Conservation (phyloP, 352 stramenopile species). For the Globisporangium canariense region DNA sequence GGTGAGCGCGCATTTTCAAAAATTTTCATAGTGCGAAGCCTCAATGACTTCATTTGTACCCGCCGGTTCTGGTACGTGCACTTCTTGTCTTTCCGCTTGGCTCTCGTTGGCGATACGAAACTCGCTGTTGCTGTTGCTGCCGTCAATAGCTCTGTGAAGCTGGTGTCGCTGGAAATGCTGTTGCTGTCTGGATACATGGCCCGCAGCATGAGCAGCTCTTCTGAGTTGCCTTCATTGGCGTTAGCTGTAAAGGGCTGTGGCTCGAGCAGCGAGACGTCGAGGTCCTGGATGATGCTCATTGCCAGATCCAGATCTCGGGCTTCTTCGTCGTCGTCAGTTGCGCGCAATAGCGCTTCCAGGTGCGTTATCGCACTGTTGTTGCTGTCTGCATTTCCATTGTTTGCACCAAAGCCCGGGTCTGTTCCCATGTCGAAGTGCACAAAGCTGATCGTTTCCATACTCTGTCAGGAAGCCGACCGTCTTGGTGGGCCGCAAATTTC, state of each 20-base stretch:
- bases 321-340: constrained; percentile 4
- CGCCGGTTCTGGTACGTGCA: constrained; percentile 19
- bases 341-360: not conserved
- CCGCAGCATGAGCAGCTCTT: constrained; percentile 6
- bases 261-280: constrained; percentile 14
- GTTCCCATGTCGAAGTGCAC: not conserved
- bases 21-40: too few species aligned
- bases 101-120: not conserved
- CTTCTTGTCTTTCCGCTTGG: constrained; percentile 9
- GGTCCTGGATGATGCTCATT: constrained; percentile 17
- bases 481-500: too few species aligned
- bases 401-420: not conserved
- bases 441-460: constrained; percentile 11
- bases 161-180: not conserved
- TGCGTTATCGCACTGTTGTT: not conserved
- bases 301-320: constrained; percentile 14
- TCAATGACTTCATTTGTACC: not conserved
- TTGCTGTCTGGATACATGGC: constrained; percentile 2
- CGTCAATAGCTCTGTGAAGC: not conserved
- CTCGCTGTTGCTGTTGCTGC: not conserved
- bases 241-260: not conserved
- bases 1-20: not conserved
- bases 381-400: not conserved
- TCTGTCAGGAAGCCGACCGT: not conserved
- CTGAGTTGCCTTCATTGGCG: not conserved